These are phyloP conservation scores for Limnomonas spitsbergensis DNA, from an alignment of 139 green algal genomes.

Conservation along the genomic window DNA sequence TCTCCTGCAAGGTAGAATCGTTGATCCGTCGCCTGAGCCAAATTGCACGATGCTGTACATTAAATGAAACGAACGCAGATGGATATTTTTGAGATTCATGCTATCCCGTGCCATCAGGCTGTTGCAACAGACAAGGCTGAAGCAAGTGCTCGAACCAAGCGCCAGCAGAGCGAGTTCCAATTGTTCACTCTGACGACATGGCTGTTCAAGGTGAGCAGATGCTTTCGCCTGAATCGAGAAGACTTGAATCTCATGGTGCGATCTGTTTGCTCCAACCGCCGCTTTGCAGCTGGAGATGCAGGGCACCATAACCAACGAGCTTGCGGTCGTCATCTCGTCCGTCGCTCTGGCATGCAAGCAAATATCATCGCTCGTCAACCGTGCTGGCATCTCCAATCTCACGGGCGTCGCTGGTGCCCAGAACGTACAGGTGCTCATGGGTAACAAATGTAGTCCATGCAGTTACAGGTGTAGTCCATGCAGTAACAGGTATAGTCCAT, in stretches of 20 bases:
- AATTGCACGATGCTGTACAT: too few relatives aligned
- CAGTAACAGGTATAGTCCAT: too few relatives aligned
- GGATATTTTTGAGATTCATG: too few relatives aligned
- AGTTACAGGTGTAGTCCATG: too few relatives aligned
- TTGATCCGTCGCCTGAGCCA: too few relatives aligned
- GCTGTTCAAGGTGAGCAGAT: slow-evolving; percentile 69
- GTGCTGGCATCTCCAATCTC: slow-evolving; percentile 89
- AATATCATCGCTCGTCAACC: slow-evolving; percentile 89
- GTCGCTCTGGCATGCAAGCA: slow-evolving; percentile 96
- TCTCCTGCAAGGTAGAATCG: too few relatives aligned
- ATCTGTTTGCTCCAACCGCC: too few relatives aligned
- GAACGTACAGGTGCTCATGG: slow-evolving; percentile 56
- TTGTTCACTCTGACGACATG: slow-evolving; percentile 81
- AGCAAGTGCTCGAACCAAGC: background rate
- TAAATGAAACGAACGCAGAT: too few relatives aligned
- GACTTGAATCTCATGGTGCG: too few relatives aligned
- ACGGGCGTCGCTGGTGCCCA: slow-evolving; percentile 73
- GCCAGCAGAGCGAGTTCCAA: slow-evolving; percentile 54
- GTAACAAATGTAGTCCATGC: background rate
- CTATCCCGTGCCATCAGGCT: too few relatives aligned
- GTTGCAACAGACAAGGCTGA: background rate
- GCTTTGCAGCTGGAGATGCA: slow-evolving; percentile 76
- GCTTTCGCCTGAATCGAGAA: background rate
- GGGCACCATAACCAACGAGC: slow-evolving; percentile 85
- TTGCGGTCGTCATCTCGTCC: slow-evolving; percentile 90